Base-by-base conservation (phyloP, 2,329 filamentous ascomycete genomes). In the Capronia americana region DNA sequence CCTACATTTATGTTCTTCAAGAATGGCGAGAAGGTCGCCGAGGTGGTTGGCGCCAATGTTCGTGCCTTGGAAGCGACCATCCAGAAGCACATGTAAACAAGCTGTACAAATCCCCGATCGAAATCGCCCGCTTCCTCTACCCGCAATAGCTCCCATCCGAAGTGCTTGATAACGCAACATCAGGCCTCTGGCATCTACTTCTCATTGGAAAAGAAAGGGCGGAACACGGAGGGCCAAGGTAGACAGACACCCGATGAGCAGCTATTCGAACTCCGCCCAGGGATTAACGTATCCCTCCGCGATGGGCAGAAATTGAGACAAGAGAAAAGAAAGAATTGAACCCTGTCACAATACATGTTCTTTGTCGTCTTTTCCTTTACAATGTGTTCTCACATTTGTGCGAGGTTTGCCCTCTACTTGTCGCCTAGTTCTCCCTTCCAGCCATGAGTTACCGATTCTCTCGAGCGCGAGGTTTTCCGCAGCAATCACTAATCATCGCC, bases 1-100 rank as follows among this genome's bases (percentile, higher is more conserved):
- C 93, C 94, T 63, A 96, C 92, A 30, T 97, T 98, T 83, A 75
- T 91, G 64, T 79, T 96, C 75, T 97, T 93, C 87, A 91, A 92
- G 85, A 80, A 89, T 73, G 92, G 91, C 71, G 78, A 92, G 78
- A 90, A 91, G 84, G 79, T 88, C 41, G 83, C 81, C 51, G 89
- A 92, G 80, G 81, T 97, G 65, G 87, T 95, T 30, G 93, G 93
- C 69, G 93, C 92, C 74, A 92, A 92, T 81, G 89, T 89, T n/a
- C 78, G 79, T 57, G 88, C 85, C n/a, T 81, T 96, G 66, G 57
- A 66, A 30, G 51, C 60, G 12, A 64, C 64, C 23, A 67, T 70
- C 28, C 23, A 60, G 26, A 56, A 59, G 46, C 55, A 69, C 46
- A 51, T 69, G 64, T 70, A 65, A 60, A 61, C 46, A 57, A 32